phyloP scores from a whole-genome alignment of 495 filamentous ascomycete species.

The Corynascus novoguineensis region DNA sequence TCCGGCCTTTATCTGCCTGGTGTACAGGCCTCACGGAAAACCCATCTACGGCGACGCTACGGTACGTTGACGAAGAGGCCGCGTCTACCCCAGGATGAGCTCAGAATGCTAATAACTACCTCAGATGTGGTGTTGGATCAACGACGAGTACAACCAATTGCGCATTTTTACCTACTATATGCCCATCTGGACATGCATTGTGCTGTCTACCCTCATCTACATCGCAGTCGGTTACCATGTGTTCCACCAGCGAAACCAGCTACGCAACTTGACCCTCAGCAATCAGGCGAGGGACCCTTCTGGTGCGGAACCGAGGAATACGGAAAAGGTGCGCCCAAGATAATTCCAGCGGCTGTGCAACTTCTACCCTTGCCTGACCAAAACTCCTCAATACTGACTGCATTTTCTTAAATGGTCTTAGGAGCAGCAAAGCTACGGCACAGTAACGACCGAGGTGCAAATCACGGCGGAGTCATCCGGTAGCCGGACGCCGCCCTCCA shows the following conservation, averaged over 20 bases:
- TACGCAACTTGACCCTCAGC: conserved; percentile 45
- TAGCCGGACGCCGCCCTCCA: conserved; percentile 12
- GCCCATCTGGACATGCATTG: conserved; percentile 78
- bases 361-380: conserved; percentile 4
- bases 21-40: conserved; percentile 41
- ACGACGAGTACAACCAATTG: conserved; percentile 58
- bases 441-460: conserved; percentile 35
- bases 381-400: neutral
- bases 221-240: conserved; percentile 63
- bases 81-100: neutral
- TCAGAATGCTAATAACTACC: neutral
- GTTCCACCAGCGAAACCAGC: conserved; percentile 53
- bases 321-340: conserved; percentile 36
- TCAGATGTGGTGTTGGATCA: conserved; percentile 83
- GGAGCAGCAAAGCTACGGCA: conserved; percentile 23
- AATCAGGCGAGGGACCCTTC: conserved; percentile 28
- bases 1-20: conserved; percentile 61
- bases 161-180: conserved; percentile 75
- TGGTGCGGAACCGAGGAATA: conserved; percentile 25
- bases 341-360: neutral
- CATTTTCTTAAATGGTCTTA: neutral
- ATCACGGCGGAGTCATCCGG: conserved; percentile 26
- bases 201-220: conserved; percentile 66
- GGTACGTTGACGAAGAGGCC: conserved; percentile 23
- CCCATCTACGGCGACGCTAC: conserved; percentile 70